Percentiles rank a stretch among this genome's conserved stretches.
Evolutionary conservation across 2,329 filamentous ascomycete genomes (phyloP).

Genomic region (Dactylellina cionopaga): DNA sequence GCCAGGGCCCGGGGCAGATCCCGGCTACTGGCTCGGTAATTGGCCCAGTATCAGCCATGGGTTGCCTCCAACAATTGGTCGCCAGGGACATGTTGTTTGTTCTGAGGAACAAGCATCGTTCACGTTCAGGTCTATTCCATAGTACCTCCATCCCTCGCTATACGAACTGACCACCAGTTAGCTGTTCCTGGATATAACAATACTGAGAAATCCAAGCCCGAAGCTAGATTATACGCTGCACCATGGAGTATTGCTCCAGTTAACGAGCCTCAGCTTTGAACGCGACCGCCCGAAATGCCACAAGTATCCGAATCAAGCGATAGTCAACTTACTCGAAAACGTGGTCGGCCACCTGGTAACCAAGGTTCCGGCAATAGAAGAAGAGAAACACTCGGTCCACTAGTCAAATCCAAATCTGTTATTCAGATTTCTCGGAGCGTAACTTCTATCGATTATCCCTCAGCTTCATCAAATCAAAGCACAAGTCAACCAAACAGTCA

Average conservation of each 20-base stretch:
- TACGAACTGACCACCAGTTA: too few relatives aligned
- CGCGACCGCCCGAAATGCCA: conserved; percentile 1
- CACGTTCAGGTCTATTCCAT: too few relatives aligned
- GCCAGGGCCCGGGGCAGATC: neutral
- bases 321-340: conserved; percentile 2
- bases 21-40: neutral
- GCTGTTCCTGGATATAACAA: too few relatives aligned
- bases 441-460: neutral
- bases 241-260: neutral
- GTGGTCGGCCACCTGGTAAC: conserved; percentile 12
- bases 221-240: too few relatives aligned
- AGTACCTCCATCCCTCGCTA: too few relatives aligned
- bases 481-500: neutral
- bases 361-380: neutral
- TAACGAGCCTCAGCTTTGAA: neutral
- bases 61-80: too few relatives aligned
- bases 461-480: neutral
- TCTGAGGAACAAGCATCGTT: too few relatives aligned
- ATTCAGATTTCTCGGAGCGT: conserved; percentile 16
- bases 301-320: conserved; percentile 12
- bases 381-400: neutral
- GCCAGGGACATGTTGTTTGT: neutral
- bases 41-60: too few relatives aligned
- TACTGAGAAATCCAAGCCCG: too few relatives aligned
- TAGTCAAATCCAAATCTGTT: conserved; percentile 5